Conservation (phyloP, 331 rosid genomes). For the Ulmus americana region DNA sequence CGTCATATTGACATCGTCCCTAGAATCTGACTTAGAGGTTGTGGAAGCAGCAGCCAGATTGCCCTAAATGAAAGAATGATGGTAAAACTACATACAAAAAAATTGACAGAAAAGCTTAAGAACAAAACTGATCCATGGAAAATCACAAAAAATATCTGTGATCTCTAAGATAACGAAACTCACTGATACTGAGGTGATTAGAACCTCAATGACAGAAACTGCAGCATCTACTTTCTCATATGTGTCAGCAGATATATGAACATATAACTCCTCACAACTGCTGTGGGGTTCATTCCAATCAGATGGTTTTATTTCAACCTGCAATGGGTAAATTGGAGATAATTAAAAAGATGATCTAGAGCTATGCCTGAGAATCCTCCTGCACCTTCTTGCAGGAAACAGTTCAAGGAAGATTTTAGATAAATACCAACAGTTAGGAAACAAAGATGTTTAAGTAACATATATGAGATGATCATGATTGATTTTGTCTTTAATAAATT, state of each 20-base stretch:
- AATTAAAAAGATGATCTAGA: conserved; percentile 8
- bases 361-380: neutral
- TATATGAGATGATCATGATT: neutral
- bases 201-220: conserved; percentile 71
- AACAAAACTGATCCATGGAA: conserved; percentile 12
- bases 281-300: conserved; percentile 44
- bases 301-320: conserved; percentile 62
- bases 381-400: neutral
- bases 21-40: conserved; percentile 38
- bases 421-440: neutral
- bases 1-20: conserved; percentile 21
- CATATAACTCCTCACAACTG: conserved; percentile 55
- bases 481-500: neutral
- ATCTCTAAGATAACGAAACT: conserved; percentile 36
- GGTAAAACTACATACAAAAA: neutral
- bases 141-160: conserved; percentile 15
- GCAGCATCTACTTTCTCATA: conserved; percentile 89
- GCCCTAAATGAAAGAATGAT: conserved; percentile 42
- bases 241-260: conserved; percentile 71
- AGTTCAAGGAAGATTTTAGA: neutral
- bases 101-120: neutral
- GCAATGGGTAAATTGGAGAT: conserved; percentile 16
- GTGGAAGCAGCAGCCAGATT: conserved; percentile 49
- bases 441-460: neutral
- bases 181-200: conserved; percentile 71